Evolutionary conservation across 2,329 filamentous ascomycete genomes (phyloP), one percentile per base, ranked within the genome.

Genomic region (Sporothrix variecibatus): DNA sequence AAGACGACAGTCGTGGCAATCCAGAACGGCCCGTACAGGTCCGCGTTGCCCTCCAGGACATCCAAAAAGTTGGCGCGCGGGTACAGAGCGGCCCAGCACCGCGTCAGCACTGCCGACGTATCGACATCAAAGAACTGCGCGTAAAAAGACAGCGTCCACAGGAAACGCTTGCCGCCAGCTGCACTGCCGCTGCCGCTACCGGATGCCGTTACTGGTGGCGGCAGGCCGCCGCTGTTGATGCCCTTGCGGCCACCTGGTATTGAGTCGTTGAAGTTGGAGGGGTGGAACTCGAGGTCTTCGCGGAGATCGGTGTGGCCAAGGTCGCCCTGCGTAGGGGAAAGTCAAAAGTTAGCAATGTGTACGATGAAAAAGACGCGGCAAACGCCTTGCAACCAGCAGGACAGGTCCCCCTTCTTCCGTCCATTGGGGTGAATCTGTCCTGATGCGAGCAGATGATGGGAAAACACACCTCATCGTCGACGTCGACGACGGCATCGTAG

Each of bases 101-200:
- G 93, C 80, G 91, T 88, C 73, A 98, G 85, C 26, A 99, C 95
- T 72, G 96, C 93, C 75, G 89, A 91, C 1, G 96, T 98, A 84
- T 99, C 96, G 77, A 99, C 95, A 81, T 99, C 96, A 85, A 99
- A 99, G 89, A 96, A 98, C 85, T 97, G 96, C 73, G 94, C 91
- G 85, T 99, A 99, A 87, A 97, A 99, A 74, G 91, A 90, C 76
- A 98, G 87, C 64, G 91, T 91, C 96, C 96, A 99, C 77, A 98
- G 92, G 85, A 92, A 94, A 80, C 93, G 93, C 85, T 98, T 98
- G 75, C 89, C 87, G 77, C 83, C 78, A 1, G 79, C 83, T 2
- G 84, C 81, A 5, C 73, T 43, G 20, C 72, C 62, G 7, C 82
- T 81, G 73, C 78, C 81, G 74, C 81, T 74, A 84, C 81, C 75